Conservation (phyloP, 108 stramenopile species). For the Discostella pseudostelligera region DNA sequence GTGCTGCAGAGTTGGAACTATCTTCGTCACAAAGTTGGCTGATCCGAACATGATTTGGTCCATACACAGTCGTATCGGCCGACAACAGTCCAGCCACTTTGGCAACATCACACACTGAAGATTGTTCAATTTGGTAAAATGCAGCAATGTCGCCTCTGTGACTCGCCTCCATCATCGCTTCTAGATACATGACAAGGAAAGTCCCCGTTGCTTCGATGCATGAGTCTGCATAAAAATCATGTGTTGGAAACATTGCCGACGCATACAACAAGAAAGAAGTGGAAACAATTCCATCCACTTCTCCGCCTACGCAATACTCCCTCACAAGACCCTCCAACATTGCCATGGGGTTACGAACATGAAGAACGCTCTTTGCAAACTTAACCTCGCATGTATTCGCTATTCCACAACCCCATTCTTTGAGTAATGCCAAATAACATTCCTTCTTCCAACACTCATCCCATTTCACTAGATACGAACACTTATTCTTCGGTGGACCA, state of each 20-base stretch:
- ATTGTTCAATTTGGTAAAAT: conserved; percentile 43
- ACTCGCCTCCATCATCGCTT: conserved; percentile 36
- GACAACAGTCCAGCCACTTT: conserved; percentile 49
- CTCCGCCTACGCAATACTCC: conserved; percentile 50
- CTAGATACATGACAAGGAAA: conserved; percentile 42
- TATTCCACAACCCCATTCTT: conserved; percentile 50
- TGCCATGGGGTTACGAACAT: conserved; percentile 54
- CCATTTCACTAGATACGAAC: conserved; percentile 41
- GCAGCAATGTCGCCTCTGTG: conserved; percentile 35
- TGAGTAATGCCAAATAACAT: conserved; percentile 24
- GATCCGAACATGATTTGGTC: conserved; percentile 42
- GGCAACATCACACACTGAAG: conserved; percentile 49
- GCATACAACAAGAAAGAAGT: conserved; percentile 35
- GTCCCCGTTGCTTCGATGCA: conserved; percentile 54
- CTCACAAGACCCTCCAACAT: conserved; percentile 49
- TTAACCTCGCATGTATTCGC: conserved; percentile 19
- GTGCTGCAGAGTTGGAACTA: conserved; percentile 7
- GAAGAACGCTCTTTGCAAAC: conserved; percentile 39
- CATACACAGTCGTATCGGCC: conserved; percentile 42
- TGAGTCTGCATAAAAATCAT: conserved; percentile 30
- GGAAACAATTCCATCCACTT: conserved; percentile 35
- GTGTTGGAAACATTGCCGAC: conserved; percentile 36
- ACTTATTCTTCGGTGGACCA: conserved; percentile 23
- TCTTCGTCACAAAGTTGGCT: conserved; percentile 16
- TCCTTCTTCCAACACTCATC: conserved; percentile 52